phyloP scores from a whole-genome alignment of 2,329 filamentous ascomycete species.

The Pseudogymnoascus sp. region DNA sequence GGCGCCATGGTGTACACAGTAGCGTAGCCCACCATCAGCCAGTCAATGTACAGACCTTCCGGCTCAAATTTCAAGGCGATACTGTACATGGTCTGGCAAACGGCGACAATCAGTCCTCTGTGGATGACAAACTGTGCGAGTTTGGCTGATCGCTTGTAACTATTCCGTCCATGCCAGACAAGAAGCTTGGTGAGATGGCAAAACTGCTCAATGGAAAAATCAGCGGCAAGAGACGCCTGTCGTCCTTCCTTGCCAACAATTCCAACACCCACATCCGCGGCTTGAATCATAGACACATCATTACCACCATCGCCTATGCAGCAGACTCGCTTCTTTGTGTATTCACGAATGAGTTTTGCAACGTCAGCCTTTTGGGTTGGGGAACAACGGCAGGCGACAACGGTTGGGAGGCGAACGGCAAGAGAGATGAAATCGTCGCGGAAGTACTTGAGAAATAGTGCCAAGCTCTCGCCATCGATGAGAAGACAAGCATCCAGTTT shows the following conservation, averaged over 20 bases:
- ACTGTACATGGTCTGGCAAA: slow-evolving; percentile 96
- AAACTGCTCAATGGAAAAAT: slow-evolving; percentile 96
- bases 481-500: slow-evolving; percentile 83
- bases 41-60: slow-evolving; percentile 90
- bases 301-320: slow-evolving; percentile 98
- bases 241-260: slow-evolving; percentile 97
- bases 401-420: slow-evolving; percentile 80
- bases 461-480: slow-evolving; percentile 87
- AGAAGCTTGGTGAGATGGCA: slow-evolving; percentile 89
- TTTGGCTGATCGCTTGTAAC: slow-evolving; percentile 92
- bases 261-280: slow-evolving; percentile 92
- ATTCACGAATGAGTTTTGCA: slow-evolving; percentile 78
- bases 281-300: slow-evolving; percentile 98
- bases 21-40: slow-evolving; percentile 93
- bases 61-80: slow-evolving; percentile 90
- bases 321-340: slow-evolving; percentile 91
- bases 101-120: slow-evolving; percentile 85
- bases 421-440: slow-evolving; percentile 78
- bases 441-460: slow-evolving; percentile 76
- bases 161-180: slow-evolving; percentile 98
- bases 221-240: slow-evolving; percentile 88
- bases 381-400: slow-evolving; percentile 93
- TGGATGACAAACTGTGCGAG: slow-evolving; percentile 98
- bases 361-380: slow-evolving; percentile 96
- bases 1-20: slow-evolving; percentile 92